phyloP scores from a whole-genome alignment of 768 basidiomycete genomes.

The Gymnopilus junonius region DNA sequence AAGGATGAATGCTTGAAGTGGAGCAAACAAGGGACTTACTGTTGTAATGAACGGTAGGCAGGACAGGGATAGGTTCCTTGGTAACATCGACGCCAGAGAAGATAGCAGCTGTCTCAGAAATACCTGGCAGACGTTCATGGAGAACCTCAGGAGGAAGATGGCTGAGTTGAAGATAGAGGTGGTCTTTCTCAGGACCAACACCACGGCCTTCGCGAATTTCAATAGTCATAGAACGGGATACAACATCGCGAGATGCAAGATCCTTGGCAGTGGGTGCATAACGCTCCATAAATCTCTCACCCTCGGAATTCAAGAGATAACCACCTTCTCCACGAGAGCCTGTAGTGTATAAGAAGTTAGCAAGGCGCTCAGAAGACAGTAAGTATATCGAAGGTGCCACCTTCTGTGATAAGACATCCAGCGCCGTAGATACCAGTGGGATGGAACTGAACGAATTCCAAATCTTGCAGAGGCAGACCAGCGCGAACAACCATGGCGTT shows the following conservation, averaged over 20 bases:
- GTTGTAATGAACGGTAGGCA: conserved; percentile 99
- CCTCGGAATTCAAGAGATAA: conserved; percentile 96
- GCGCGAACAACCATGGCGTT: conserved; percentile 99
- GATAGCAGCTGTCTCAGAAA: conserved; percentile 98
- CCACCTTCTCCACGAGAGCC: conserved; percentile 99
- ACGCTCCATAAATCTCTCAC: conserved; percentile 99
- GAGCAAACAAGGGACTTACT: conserved; percentile 59
- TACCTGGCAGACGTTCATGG: conserved; percentile 96
- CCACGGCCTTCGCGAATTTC: conserved; percentile 99
- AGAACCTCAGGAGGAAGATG: conserved; percentile 96
- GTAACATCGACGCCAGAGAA: conserved; percentile 99
- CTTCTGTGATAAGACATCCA: conserved; percentile 98
- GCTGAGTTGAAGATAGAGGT: conserved; percentile 94
- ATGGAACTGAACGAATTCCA: conserved; percentile 99
- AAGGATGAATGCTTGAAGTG: not conserved
- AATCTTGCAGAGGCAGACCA: conserved; percentile 94
- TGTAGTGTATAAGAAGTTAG: conserved; percentile 30
- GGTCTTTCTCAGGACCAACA: conserved; percentile 98
- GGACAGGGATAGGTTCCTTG: conserved; percentile 98
- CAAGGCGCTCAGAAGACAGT: not conserved
- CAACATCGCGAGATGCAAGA: conserved; percentile 98
- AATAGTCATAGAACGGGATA: conserved; percentile 98
- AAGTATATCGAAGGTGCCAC: conserved; percentile 40
- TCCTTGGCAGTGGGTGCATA: conserved; percentile 99
- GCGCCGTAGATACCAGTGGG: conserved; percentile 99